phyloP scores from a whole-genome alignment of 2,329 filamentous ascomycete species.

The Claviceps capensis region DNA sequence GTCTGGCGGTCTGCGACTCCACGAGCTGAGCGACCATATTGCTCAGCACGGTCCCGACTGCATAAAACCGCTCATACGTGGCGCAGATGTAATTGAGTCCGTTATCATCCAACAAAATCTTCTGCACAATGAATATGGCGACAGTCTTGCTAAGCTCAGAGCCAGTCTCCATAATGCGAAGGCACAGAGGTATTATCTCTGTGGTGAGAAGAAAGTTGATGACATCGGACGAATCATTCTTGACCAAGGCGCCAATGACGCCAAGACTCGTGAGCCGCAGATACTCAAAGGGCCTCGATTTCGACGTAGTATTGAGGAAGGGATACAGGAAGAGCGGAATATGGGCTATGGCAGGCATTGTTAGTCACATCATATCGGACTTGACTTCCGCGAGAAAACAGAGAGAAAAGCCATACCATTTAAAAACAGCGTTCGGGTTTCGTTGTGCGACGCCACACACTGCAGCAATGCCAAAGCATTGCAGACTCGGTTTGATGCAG shows the following conservation, averaged over 20 bases:
- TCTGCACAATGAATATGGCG: conserved; percentile 98
- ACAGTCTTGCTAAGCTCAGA: conserved; percentile 98
- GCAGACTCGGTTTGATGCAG: conserved; percentile 94
- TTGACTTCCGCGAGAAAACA: neutral
- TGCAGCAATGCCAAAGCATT: conserved; percentile 92
- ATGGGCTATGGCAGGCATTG: conserved; percentile 49
- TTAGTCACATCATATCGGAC: neutral
- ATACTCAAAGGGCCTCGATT: conserved; percentile 95
- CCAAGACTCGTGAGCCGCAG: conserved; percentile 88
- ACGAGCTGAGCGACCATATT: conserved; percentile 98
- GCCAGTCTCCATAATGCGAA: conserved; percentile 98
- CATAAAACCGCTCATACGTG: conserved; percentile 96
- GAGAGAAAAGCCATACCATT: conserved; percentile 48
- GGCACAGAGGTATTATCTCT: conserved; percentile 93
- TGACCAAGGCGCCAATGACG: conserved; percentile 92
- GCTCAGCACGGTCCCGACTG: conserved; percentile 89
- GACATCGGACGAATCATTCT: conserved; percentile 96
- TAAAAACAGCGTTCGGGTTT: conserved; percentile 84
- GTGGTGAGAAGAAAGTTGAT: conserved; percentile 98
- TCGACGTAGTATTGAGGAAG: conserved; percentile 96
- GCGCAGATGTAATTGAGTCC: conserved; percentile 97
- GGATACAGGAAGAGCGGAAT: conserved; percentile 96
- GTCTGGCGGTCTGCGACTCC: conserved; percentile 88
- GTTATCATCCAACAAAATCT: conserved; percentile 93
- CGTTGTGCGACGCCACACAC: conserved; percentile 94